Conservation (phyloP, 2,329 filamentous ascomycete species). For the Fusarium virguliforme region DNA sequence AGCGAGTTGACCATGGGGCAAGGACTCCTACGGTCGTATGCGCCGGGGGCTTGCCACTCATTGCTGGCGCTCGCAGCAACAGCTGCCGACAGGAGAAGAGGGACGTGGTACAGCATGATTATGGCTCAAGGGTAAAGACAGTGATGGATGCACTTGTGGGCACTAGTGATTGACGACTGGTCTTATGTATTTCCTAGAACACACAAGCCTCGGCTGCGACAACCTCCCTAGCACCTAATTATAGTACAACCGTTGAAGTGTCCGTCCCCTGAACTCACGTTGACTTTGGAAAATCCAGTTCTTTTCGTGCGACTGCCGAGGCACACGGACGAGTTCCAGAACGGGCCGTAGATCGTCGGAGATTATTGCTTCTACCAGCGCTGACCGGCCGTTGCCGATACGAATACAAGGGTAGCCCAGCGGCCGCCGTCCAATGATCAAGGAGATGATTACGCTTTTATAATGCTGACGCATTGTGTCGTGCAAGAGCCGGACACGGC, state of each 20-base stretch:
- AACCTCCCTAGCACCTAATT: background rate
- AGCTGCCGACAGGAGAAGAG: slow-evolving; percentile 32
- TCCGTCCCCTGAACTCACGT: slow-evolving; percentile 14
- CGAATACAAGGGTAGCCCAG: background rate
- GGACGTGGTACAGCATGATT: slow-evolving; percentile 41
- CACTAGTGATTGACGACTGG: background rate
- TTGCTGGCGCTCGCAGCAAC: slow-evolving; percentile 36
- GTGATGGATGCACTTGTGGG: background rate
- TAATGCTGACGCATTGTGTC: slow-evolving; percentile 1
- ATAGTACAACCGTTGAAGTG: slow-evolving; percentile 1
- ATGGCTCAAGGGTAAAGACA: background rate
- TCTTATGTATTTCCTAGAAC: slow-evolving; percentile 17
- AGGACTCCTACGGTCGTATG: slow-evolving; percentile 43
- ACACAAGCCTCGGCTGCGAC: background rate
- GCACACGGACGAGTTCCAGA: slow-evolving; percentile 32
- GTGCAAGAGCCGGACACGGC: background rate
- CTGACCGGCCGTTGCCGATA: slow-evolving; percentile 1
- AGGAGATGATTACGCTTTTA: background rate
- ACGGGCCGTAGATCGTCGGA: slow-evolving; percentile 15
- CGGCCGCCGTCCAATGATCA: background rate
- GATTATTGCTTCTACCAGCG: slow-evolving; percentile 27
- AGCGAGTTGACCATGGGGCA: slow-evolving; percentile 46
- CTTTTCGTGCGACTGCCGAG: slow-evolving; percentile 29
- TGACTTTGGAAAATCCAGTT: background rate
- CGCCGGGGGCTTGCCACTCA: slow-evolving; percentile 37